phyloP scores from a whole-genome alignment of 2,329 filamentous ascomycete genomes.

The Drechslerella dactyloides region DNA sequence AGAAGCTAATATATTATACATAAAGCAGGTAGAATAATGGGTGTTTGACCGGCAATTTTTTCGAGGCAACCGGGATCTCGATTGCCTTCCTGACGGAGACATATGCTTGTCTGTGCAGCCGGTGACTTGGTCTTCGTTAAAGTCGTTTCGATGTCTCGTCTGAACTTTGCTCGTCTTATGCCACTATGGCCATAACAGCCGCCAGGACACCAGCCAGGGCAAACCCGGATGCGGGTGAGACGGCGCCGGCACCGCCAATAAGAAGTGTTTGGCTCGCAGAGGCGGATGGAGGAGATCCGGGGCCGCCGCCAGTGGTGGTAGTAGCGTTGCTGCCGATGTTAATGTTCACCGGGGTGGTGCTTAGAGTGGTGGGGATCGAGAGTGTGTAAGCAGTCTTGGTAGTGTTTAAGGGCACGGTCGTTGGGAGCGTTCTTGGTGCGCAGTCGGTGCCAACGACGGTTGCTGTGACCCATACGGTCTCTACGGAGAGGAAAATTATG shows the following conservation, averaged over 20 bases:
- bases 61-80: too few relatives aligned
- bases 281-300: conserved; percentile 20
- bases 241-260: conserved; percentile 22
- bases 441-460: conserved; percentile 46
- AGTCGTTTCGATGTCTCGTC: not conserved
- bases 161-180: conserved; percentile 7
- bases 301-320: conserved; percentile 27
- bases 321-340: not conserved
- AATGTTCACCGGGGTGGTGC: conserved; percentile 4
- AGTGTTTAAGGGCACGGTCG: conserved; percentile 29
- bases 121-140: not conserved
- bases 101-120: too few relatives aligned
- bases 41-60: too few relatives aligned
- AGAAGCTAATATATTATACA: too few relatives aligned
- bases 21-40: too few relatives aligned
- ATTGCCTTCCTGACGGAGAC: too few relatives aligned
- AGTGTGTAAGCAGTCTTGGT: conserved; percentile 16
- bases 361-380: conserved; percentile 13
- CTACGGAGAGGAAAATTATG: conserved; percentile 12
- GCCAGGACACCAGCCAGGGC: conserved; percentile 41
- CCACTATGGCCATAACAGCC: conserved; percentile 35
- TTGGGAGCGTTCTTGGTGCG: conserved; percentile 24
- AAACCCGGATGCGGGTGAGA: conserved; percentile 35
- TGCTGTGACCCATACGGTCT: conserved; percentile 48
- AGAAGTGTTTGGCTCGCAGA: conserved; percentile 8